These are phyloP conservation scores for Cyberlindnera amylophila DNA, from an alignment of 805 yeast genomes.

Conservation along the genomic window DNA sequence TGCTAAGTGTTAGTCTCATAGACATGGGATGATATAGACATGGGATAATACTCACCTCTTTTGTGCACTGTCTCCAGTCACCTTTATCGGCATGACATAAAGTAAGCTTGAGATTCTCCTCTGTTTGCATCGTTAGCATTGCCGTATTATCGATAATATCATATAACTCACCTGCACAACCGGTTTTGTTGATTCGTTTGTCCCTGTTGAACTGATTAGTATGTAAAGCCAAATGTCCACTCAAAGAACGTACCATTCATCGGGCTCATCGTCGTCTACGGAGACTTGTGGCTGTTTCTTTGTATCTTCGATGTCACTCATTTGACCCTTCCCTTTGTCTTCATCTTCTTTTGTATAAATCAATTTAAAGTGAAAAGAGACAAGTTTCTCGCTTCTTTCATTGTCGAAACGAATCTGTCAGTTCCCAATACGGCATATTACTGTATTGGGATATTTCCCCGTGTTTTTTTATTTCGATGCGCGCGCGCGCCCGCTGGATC, in stretches of 20 bases:
- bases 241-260: slow-evolving; percentile 50
- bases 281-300: no score
- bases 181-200: slow-evolving; percentile 65
- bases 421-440: no score
- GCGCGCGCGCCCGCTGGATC: background rate
- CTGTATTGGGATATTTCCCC: no score
- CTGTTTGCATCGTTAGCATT: slow-evolving; percentile 27
- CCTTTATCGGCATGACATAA: slow-evolving; percentile 77
- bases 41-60: slow-evolving; percentile 44
- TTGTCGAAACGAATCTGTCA: no score
- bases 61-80: slow-evolving; percentile 74
- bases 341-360: no score
- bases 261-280: slow-evolving; percentile 51
- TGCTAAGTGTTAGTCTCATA: slow-evolving; percentile 14
- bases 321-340: no score
- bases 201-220: slow-evolving; percentile 44
- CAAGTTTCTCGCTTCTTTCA: no score
- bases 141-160: background rate
- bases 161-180: slow-evolving; percentile 51
- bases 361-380: no score
- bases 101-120: slow-evolving; percentile 65
- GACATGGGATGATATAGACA: background rate
- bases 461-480: no score
- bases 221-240: slow-evolving; percentile 12
- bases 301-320: no score